phyloP scores from a whole-genome alignment of 177 flowering plant genomes.

The Vitis hybrid region DNA sequence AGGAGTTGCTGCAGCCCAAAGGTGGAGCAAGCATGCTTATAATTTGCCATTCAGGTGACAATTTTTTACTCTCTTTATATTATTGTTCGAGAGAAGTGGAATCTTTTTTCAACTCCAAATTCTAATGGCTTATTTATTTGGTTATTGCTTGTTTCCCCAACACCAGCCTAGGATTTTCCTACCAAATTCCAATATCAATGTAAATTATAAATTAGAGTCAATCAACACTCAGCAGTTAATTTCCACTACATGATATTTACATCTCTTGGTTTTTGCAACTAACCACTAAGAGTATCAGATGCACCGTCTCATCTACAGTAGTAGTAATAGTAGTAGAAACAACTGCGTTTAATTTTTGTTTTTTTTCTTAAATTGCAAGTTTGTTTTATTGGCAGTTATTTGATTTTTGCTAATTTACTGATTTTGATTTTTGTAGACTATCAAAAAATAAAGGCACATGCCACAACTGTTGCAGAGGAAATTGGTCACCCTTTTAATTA shows the following conservation, averaged over 20 bases:
- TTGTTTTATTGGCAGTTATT: background rate
- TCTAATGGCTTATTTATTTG: too few species aligned
- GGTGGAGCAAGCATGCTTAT: slow-evolving; percentile 87
- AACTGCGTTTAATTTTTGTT: background rate
- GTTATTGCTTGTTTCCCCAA: too few species aligned
- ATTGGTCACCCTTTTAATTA: slow-evolving; percentile 45
- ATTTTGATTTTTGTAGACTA: slow-evolving; percentile 48
- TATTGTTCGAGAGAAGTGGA: background rate
- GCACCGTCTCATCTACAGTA: background rate
- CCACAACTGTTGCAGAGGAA: slow-evolving; percentile 65
- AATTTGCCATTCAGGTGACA: slow-evolving; percentile 93
- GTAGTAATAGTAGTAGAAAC: background rate
- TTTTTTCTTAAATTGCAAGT: background rate
- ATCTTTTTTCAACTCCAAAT: background rate
- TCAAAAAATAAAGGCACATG: slow-evolving; percentile 76
- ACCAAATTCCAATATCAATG: too few species aligned
- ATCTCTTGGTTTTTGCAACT: background rate
- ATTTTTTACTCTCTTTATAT: background rate
- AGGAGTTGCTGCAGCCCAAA: slow-evolving; percentile 55
- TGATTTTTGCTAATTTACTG: background rate
- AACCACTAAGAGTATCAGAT: background rate
- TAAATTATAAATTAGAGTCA: too few species aligned
- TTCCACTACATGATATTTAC: background rate
- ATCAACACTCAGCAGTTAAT: too few species aligned
- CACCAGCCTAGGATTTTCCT: too few species aligned